Conservation (phyloP, 257 asterid genomes). For the Solanum megistacrolobum region DNA sequence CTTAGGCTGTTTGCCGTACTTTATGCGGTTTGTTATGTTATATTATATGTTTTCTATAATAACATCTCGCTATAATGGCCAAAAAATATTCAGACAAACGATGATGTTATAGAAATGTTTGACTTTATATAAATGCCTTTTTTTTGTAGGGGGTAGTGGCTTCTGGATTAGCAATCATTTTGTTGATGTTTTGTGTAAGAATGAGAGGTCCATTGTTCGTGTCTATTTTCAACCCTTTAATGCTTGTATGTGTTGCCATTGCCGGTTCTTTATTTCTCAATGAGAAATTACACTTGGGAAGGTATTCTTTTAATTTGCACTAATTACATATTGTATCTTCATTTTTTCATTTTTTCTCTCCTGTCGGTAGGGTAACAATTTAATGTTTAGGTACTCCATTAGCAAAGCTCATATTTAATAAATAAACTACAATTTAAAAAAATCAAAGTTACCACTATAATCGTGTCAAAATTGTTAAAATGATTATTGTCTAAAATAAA, state of each 20-base stretch:
- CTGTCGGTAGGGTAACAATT: no score
- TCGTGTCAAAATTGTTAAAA: no score
- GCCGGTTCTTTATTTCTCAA: slow-evolving; percentile 7
- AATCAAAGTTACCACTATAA: no score
- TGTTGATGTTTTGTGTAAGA: neutral
- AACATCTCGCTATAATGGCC: no score
- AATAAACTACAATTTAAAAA: no score
- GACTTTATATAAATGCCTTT: neutral
- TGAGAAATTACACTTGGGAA: slow-evolving; percentile 22
- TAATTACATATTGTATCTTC: neutral
- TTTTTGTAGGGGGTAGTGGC: slow-evolving; percentile 14
- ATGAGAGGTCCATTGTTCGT: slow-evolving; percentile 32
- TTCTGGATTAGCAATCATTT: slow-evolving; percentile 5
- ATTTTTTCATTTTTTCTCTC: neutral
- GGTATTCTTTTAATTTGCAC: neutral
- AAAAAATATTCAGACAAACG: no score
- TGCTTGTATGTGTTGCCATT: slow-evolving; percentile 18
- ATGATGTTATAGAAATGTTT: neutral
- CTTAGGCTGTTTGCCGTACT: slow-evolving; percentile 35
- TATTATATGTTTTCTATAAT: no score
- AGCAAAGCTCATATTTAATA: no score
- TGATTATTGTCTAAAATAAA: no score
- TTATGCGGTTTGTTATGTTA: slow-evolving; percentile 15
- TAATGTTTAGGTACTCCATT: no score
- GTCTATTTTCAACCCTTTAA: slow-evolving; percentile 20